Percentiles rank a stretch among this genome's conserved stretches.
phyloP scores from a whole-genome alignment of 208 protist species.

The Leishmania arabica region DNA sequence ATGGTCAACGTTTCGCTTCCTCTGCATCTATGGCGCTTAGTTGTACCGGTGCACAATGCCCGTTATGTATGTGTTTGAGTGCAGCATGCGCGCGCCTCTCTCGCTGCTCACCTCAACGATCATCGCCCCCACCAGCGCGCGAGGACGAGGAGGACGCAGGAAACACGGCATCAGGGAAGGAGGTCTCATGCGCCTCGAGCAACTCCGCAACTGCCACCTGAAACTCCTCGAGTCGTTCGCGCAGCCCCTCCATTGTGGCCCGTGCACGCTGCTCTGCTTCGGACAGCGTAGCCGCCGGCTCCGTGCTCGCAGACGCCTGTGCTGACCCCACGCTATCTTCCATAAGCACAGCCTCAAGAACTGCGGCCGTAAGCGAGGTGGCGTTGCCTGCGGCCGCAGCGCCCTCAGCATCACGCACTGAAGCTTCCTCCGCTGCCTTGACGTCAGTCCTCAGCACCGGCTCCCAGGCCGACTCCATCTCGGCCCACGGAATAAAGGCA shows the following conservation, averaged over 20 bases:
- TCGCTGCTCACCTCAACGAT: not conserved
- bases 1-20: not conserved
- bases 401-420: not conserved
- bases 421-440: not conserved
- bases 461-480: constrained; percentile 59
- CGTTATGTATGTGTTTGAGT: not conserved
- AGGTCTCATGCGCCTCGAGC: constrained; percentile 75
- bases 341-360: constrained; percentile 34
- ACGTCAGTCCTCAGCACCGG: constrained; percentile 18
- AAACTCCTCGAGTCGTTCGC: constrained; percentile 68
- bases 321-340: constrained; percentile 17
- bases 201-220: constrained; percentile 79
- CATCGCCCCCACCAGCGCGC: not conserved
- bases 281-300: constrained; percentile 15
- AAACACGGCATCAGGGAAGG: constrained; percentile 37
- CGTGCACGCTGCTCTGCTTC: constrained; percentile 41
- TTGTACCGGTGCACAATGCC: not conserved
- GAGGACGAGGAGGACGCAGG: not conserved
- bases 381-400: constrained; percentile 16
- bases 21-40: not conserved
- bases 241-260: constrained; percentile 48
- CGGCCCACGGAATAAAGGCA: constrained; percentile 60
- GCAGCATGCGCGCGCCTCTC: not conserved
- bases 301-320: not conserved
- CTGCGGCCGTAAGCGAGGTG: constrained; percentile 6